Conservation (phyloP, 345 rosid genomes). For the Eucalyptus urophylla region DNA sequence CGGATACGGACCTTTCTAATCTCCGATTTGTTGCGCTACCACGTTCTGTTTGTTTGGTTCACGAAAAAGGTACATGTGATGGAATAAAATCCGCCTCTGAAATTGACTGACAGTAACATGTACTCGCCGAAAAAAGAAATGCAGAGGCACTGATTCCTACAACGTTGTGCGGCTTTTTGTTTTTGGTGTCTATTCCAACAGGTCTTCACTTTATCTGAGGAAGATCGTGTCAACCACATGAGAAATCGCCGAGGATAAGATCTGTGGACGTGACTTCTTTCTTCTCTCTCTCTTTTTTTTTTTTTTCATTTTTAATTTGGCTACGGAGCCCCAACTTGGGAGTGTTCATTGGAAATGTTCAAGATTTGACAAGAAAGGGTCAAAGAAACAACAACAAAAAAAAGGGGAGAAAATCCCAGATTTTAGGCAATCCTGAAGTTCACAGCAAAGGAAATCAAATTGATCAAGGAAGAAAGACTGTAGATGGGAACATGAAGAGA, state of each 20-base stretch:
- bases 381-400: not conserved
- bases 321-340: not conserved
- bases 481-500: not conserved
- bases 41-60: not conserved
- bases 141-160: not conserved
- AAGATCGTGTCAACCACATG: not conserved
- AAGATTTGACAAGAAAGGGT: not conserved
- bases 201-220: not conserved
- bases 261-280: not conserved
- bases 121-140: not conserved
- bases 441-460: not conserved
- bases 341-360: not conserved
- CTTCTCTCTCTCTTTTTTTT: not conserved
- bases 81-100: not conserved
- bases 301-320: not conserved
- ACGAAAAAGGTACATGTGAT: not conserved
- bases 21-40: not conserved
- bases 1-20: not conserved
- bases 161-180: not conserved
- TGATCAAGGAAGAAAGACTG: not conserved
- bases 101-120: not conserved
- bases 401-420: not conserved
- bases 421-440: not conserved
- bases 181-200: not conserved
- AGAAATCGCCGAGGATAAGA: constrained; percentile 1